Base-by-base conservation (phyloP, 257 asterid genomes). In the Eucommia ulmoides region DNA sequence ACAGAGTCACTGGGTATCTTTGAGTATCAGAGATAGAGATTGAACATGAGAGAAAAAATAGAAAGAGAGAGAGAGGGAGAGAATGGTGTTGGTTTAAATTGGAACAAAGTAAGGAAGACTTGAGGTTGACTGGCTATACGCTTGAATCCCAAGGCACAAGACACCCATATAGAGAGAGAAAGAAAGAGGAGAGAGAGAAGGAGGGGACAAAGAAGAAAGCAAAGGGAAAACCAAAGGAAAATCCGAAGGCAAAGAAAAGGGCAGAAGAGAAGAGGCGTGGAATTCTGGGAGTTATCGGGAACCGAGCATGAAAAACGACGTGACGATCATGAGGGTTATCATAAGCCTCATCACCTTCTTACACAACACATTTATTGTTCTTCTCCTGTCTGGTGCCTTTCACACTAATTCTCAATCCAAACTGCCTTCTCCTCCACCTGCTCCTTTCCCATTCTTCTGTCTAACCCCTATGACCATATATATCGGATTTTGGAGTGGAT, bases 251-350 rank as follows among this genome's bases (percentile, higher is more conserved):
- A 57, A 33, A 45, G 48, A 18, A 49, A 41, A 33, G 23, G 9
- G 22, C 22, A 17, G 33, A 5, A 29, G n/a, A 24, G 52, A 18
- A 7, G 44, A 22, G 51, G 82, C 81, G 86, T 74, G 86, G 80
- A 75, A 82, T 77, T 75, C 77, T 55, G 78, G 78, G 69, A 53
- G 72, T 63, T 71, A 76, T 81, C 49, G 93, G 72, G 16, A 66
- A 25, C 60, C 46, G 95, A 67, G 95, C 66, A 70, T 12, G 14
- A 79, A 84, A 75, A 82, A 78, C 71, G 95, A 85, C 91, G 75
- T 79, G 95, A 85, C 95, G 91, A 85, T 82, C 46, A 85, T 79
- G 93, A 84, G 95, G 80, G 86, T 74, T 81, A 84, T 84, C 80
- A 84, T 84, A 84, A 74, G 84, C 78, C 87, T 81, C 93, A 76